Evolutionary conservation across 352 stramenopile species (phyloP).

Genomic region (Elongisporangium anandrum): DNA sequence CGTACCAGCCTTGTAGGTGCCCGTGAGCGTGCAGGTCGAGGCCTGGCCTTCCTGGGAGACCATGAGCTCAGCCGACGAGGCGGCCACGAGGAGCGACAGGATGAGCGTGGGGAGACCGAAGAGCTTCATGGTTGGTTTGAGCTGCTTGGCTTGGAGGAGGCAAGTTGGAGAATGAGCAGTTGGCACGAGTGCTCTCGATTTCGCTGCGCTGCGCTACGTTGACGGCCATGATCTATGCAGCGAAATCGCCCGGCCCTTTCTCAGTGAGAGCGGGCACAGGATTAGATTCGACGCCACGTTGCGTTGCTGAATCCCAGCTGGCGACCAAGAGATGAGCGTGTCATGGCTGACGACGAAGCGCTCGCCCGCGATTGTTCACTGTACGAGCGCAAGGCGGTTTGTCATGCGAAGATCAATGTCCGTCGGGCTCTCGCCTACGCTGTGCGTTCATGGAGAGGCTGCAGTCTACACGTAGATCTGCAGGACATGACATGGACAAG

Average conservation of each 20-base stretch:
- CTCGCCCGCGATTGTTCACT: background rate
- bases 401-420: background rate
- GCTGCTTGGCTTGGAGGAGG: background rate
- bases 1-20: slow-evolving; percentile 23
- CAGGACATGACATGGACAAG: background rate
- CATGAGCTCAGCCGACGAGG: background rate
- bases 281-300: background rate
- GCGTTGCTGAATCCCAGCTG: background rate
- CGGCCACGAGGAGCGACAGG: slow-evolving; percentile 2
- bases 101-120: slow-evolving; percentile 8
- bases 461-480: background rate
- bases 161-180: slow-evolving; percentile 17
- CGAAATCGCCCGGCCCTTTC: background rate
- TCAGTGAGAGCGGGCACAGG: background rate
- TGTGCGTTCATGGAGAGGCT: background rate
- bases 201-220: background rate
- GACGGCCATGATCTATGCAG: background rate
- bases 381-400: background rate
- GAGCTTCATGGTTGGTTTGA: slow-evolving; percentile 15
- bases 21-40: slow-evolving; percentile 20
- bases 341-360: too few relatives aligned
- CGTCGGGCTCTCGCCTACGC: background rate
- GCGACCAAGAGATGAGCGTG: background rate
- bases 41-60: slow-evolving; percentile 2
- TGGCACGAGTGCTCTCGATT: background rate